phyloP scores from a whole-genome alignment of 805 yeast species.

The Metschnikowia cubensis region DNA sequence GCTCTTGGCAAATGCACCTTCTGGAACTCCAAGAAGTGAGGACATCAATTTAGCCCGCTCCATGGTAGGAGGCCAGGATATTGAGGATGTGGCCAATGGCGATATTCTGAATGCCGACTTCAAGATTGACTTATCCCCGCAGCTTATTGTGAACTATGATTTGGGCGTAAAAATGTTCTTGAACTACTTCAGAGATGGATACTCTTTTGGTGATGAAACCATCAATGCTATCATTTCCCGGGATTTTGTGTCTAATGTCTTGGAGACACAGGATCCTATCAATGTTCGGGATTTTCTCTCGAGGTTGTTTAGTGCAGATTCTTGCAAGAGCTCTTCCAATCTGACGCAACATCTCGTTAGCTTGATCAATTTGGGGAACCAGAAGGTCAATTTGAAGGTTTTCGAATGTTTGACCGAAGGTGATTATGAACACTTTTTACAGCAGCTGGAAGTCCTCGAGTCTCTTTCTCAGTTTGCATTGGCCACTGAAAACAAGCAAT shows the following conservation, averaged over 20 bases:
- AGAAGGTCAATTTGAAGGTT: slow-evolving; percentile 24
- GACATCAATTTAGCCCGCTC: not conserved
- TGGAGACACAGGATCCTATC: slow-evolving; percentile 19
- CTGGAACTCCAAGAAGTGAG: not conserved
- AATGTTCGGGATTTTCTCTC: slow-evolving; percentile 18
- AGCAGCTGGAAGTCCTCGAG: slow-evolving; percentile 6
- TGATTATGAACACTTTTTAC: slow-evolving; percentile 7
- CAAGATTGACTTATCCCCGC: slow-evolving; percentile 24
- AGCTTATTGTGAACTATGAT: slow-evolving; percentile 26
- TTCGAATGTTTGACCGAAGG: slow-evolving; percentile 16
- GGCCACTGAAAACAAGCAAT: slow-evolving; percentile 21
- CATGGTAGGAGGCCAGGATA: not conserved
- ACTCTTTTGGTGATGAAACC: slow-evolving; percentile 28
- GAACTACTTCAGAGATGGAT: slow-evolving; percentile 27
- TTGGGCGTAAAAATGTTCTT: slow-evolving; percentile 26
- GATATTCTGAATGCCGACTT: slow-evolving; percentile 7
- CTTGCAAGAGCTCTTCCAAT: not conserved
- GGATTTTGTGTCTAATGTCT: slow-evolving; percentile 21
- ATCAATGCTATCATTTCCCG: slow-evolving; percentile 31
- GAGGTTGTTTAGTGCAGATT: slow-evolving; percentile 16
- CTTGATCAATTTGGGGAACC: slow-evolving; percentile 22
- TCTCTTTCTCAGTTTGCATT: slow-evolving; percentile 5
- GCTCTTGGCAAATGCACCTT: not conserved
- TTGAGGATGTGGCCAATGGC: not conserved
- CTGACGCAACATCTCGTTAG: slow-evolving; percentile 8